These are phyloP conservation scores for Podospora tetraspora DNA, from an alignment of 495 filamentous ascomycete genomes.

Conservation along the genomic window DNA sequence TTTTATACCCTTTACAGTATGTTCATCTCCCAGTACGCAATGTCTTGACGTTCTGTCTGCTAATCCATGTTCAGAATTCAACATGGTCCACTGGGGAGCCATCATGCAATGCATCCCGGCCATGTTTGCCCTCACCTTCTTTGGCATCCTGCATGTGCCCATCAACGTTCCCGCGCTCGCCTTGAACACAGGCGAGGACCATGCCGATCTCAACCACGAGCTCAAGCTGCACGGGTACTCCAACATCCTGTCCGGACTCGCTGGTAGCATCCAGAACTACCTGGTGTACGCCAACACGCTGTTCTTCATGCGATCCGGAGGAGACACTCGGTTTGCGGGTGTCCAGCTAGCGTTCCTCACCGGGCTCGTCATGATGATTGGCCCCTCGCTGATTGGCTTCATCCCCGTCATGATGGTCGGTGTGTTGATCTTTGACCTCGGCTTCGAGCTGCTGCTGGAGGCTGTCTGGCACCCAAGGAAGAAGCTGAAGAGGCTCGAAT, in stretches of 20 bases:
- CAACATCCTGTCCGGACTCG: constrained; percentile 79
- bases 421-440: constrained; percentile 85
- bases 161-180: constrained; percentile 95
- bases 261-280: constrained; percentile 95
- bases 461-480: constrained; percentile 84
- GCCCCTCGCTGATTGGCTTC: constrained; percentile 81
- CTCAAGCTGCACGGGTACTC: constrained; percentile 89
- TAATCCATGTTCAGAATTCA: constrained; percentile 16
- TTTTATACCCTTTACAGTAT: constrained; percentile 92
- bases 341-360: constrained; percentile 80
- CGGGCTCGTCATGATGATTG: constrained; percentile 71
- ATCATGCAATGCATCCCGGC: constrained; percentile 77
- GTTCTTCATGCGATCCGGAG: constrained; percentile 90
- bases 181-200: constrained; percentile 82
- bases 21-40: constrained; percentile 18
- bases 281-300: constrained; percentile 94
- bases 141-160: constrained; percentile 92
- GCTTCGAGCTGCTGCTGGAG: constrained; percentile 83
- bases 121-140: constrained; percentile 97
- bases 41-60: constrained; percentile 2
- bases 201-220: constrained; percentile 84
- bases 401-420: constrained; percentile 98
- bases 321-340: constrained; percentile 78
- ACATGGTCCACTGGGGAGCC: constrained; percentile 61
- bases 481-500: constrained; percentile 79